These are phyloP conservation scores for Spiraea crenata DNA, from an alignment of 331 rosid species.

Conservation along the genomic window DNA sequence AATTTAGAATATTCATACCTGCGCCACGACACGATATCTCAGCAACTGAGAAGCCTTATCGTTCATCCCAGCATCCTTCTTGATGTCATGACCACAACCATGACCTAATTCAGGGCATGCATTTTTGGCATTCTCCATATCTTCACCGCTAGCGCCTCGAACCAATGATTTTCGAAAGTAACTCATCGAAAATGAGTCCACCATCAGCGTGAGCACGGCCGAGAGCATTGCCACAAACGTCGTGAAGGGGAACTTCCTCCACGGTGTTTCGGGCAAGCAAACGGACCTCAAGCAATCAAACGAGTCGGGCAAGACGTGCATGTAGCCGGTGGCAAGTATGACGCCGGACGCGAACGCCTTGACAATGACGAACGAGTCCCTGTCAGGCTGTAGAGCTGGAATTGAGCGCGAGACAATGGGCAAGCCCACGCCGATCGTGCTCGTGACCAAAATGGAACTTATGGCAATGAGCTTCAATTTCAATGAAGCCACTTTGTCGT, in stretches of 20 bases:
- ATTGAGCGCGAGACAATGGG: slow-evolving; percentile 43
- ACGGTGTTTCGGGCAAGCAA: slow-evolving; percentile 55
- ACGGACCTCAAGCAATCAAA: slow-evolving; percentile 38
- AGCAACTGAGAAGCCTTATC: slow-evolving; percentile 23
- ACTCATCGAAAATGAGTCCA: slow-evolving; percentile 55
- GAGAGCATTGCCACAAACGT: slow-evolving; percentile 54
- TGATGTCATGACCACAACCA: background rate
- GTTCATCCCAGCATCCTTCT: background rate
- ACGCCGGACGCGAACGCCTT: slow-evolving; percentile 75
- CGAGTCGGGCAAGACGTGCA: slow-evolving; percentile 85
- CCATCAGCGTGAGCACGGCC: slow-evolving; percentile 48
- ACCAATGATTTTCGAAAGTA: slow-evolving; percentile 30
- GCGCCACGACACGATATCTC: slow-evolving; percentile 56
- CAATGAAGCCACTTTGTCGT: slow-evolving; percentile 28
- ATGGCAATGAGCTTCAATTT: slow-evolving; percentile 55
- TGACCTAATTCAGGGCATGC: background rate
- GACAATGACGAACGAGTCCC: slow-evolving; percentile 41
- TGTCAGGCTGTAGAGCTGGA: slow-evolving; percentile 44
- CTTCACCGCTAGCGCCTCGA: background rate
- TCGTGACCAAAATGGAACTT: slow-evolving; percentile 33
- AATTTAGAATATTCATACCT: slow-evolving; percentile 25
- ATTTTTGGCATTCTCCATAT: background rate
- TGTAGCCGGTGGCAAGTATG: slow-evolving; percentile 69
- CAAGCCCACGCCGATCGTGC: slow-evolving; percentile 49
- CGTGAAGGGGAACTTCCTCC: slow-evolving; percentile 64